Conservation (phyloP, 2,329 filamentous ascomycete genomes). For the Hypoxylon sp. region DNA sequence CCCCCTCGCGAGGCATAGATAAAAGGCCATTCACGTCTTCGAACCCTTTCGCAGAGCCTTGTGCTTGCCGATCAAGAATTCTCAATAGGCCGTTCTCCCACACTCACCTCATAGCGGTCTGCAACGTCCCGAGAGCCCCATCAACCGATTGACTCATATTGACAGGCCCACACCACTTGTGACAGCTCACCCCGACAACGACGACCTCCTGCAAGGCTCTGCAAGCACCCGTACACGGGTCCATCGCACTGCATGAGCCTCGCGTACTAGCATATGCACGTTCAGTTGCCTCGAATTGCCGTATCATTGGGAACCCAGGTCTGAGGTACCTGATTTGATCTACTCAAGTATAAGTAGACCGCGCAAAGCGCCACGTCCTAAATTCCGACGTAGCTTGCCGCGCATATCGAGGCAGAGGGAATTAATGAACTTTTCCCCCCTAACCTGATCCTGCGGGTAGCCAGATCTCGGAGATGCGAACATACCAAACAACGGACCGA, state of each 20-base stretch:
- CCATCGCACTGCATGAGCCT: conserved; percentile 34
- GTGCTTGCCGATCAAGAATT: background rate
- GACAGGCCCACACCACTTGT: conserved; percentile 3
- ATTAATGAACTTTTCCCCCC: conserved; percentile 12
- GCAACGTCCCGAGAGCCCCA: conserved; percentile 11
- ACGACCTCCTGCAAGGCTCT: conserved; percentile 29
- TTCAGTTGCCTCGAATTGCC: conserved; percentile 10
- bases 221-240: conserved; percentile 37
- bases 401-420: conserved; percentile 13
- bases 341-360: background rate
- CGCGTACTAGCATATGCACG: conserved; percentile 33
- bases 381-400: conserved; percentile 16
- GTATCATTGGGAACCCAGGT: conserved; percentile 6
- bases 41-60: background rate
- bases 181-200: conserved; percentile 13
- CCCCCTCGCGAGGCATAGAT: background rate
- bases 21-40: conserved; percentile 15
- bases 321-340: background rate
- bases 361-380: conserved; percentile 6
- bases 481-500: conserved; percentile 7
- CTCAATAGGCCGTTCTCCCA: background rate
- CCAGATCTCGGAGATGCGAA: conserved; percentile 37
- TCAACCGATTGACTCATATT: background rate
- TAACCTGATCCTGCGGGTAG: conserved; percentile 45
- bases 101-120: conserved; percentile 4